phyloP scores from a whole-genome alignment of 331 rosid species.

The Arachis monticola region DNA sequence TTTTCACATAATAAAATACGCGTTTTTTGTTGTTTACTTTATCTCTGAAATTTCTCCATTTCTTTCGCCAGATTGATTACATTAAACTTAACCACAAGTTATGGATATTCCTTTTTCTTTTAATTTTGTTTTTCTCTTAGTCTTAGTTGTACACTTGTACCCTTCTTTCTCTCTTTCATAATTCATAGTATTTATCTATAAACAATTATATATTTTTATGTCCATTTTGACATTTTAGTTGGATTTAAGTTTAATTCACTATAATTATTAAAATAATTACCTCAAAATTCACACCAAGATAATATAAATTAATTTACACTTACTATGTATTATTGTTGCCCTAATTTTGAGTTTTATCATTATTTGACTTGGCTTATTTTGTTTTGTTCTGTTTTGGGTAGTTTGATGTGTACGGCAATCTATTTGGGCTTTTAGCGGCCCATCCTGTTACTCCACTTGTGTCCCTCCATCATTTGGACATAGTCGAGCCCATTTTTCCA shows the following conservation, averaged over 20 bases:
- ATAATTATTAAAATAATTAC: neutral
- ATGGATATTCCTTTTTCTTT: neutral
- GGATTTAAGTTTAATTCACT: neutral
- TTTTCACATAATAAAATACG: slow-evolving; percentile 1
- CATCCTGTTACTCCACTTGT: slow-evolving; percentile 75
- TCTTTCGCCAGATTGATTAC: neutral
- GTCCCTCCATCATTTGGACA: slow-evolving; percentile 79
- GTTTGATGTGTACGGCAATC: slow-evolving; percentile 77
- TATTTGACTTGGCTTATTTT: slow-evolving; percentile 10
- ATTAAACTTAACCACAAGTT: neutral
- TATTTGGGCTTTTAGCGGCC: slow-evolving; percentile 77
- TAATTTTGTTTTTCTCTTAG: neutral
- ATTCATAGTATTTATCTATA: neutral
- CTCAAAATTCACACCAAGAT: neutral
- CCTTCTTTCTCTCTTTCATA: neutral
- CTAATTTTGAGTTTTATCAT: neutral
- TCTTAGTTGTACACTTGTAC: too few relatives aligned
- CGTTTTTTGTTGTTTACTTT: neutral
- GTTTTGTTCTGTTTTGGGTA: slow-evolving; percentile 32
- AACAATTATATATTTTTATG: neutral
- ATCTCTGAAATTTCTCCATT: neutral
- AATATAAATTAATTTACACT: neutral
- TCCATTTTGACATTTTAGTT: neutral
- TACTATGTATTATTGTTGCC: neutral
- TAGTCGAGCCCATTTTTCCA: slow-evolving; percentile 78